Percentiles rank a stretch among this genome's conserved stretches.
Conservation (phyloP, 139 green algal species). For the Chlorella sp. region DNA sequence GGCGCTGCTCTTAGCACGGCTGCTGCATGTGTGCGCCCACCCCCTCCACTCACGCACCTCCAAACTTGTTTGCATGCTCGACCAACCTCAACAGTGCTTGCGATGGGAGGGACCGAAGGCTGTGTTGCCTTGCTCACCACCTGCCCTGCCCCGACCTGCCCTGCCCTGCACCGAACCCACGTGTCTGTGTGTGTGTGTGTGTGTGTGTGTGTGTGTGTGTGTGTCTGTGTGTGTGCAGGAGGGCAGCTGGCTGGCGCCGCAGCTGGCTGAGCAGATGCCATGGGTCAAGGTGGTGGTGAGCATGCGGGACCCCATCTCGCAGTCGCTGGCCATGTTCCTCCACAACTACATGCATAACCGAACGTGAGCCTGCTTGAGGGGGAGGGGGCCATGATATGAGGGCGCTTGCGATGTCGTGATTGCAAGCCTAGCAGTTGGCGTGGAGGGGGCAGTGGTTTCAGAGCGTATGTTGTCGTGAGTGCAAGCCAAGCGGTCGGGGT, state of each 20-base stretch:
- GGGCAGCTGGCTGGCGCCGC: not conserved
- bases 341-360: constrained; percentile 25
- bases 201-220: too few species aligned
- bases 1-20: too few species aligned
- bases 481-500: not conserved
- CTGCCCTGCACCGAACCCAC: too few species aligned
- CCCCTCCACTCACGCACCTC: too few species aligned
- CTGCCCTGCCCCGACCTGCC: too few species aligned
- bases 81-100: too few species aligned
- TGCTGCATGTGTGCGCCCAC: too few species aligned
- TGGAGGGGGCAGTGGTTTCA: not conserved
- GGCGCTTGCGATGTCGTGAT: not conserved
- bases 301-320: constrained; percentile 31
- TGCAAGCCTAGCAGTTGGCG: not conserved
- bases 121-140: too few species aligned
- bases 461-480: not conserved
- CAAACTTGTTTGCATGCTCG: too few species aligned
- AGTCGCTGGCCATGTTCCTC: constrained; percentile 20
- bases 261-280: constrained; percentile 3
- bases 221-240: too few species aligned
- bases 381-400: not conserved
- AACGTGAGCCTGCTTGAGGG: not conserved
- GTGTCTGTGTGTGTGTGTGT: too few species aligned
- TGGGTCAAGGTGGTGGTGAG: constrained; percentile 19
- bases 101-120: too few species aligned